A percentile compares a stretch with the other conserved stretches of the same genome.
Conservation (phyloP, 2,329 filamentous ascomycete genomes). For the Trichothecium sympodiale region DNA sequence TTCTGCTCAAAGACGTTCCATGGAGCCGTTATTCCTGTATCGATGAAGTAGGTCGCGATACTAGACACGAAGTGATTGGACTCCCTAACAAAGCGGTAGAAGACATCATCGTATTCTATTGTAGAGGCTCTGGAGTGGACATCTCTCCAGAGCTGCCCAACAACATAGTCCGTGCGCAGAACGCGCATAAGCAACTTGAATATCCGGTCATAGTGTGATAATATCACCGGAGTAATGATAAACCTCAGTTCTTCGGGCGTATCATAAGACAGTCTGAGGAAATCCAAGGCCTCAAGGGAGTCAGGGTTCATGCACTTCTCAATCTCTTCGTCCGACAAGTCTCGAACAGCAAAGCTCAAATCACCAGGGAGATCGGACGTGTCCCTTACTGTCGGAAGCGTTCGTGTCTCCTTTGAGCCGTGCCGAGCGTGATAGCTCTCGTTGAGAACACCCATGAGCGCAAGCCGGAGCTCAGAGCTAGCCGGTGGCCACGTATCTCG, state of each 20-base stretch:
- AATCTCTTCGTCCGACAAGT: slow-evolving; percentile 68
- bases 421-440: slow-evolving; percentile 51
- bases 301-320: slow-evolving; percentile 73
- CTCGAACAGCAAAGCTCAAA: slow-evolving; percentile 74
- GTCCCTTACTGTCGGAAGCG: slow-evolving; percentile 17
- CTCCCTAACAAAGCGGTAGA: slow-evolving; percentile 58
- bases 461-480: slow-evolving; percentile 82
- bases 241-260: slow-evolving; percentile 59
- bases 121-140: slow-evolving; percentile 14
- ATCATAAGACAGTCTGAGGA: slow-evolving; percentile 77
- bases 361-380: slow-evolving; percentile 49
- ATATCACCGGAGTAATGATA: slow-evolving; percentile 58
- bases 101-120: slow-evolving; percentile 17
- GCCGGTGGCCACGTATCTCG: slow-evolving; percentile 86
- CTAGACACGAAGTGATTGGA: slow-evolving; percentile 69
- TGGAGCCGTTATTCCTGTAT: slow-evolving; percentile 59
- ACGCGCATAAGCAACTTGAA: slow-evolving; percentile 73
- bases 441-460: slow-evolving; percentile 72
- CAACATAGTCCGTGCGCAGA: slow-evolving; percentile 67
- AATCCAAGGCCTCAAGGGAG: slow-evolving; percentile 83
- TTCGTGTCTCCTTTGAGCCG: slow-evolving; percentile 9
- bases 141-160: slow-evolving; percentile 53
- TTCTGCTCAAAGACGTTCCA: slow-evolving; percentile 63
- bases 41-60: slow-evolving; percentile 68
- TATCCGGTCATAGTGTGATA: slow-evolving; percentile 75